These are phyloP conservation scores for Puccinia coronata DNA, from an alignment of 1,284 basidiomycete genomes.

Conservation along the genomic window DNA sequence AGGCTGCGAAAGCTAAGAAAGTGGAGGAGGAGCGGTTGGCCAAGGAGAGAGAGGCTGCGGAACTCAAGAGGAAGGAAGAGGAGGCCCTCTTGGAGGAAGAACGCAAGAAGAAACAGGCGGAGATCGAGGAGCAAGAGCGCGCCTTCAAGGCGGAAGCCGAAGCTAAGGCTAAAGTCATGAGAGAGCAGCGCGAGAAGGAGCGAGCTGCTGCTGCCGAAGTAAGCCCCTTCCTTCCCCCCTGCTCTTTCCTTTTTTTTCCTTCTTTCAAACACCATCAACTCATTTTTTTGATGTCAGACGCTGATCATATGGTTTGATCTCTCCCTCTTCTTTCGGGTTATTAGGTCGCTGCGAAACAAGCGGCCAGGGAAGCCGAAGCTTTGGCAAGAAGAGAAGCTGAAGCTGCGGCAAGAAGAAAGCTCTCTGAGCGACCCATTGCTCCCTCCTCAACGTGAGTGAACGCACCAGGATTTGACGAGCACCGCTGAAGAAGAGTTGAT, in stretches of 20 bases:
- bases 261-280: background rate
- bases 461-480: background rate
- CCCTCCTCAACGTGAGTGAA: constrained; percentile 23
- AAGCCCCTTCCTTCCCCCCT: no score
- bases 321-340: background rate
- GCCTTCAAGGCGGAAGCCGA: constrained; percentile 53
- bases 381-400: constrained; percentile 35
- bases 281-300: background rate
- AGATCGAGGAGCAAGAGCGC: constrained; percentile 54
- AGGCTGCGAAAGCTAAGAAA: constrained; percentile 51
- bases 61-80: constrained; percentile 54
- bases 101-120: constrained; percentile 54
- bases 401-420: constrained; percentile 27
- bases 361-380: constrained; percentile 34
- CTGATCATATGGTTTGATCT: background rate
- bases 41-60: constrained; percentile 54
- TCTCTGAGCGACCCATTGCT: constrained; percentile 1
- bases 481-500: background rate
- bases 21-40: constrained; percentile 51
- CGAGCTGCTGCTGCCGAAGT: constrained; percentile 57
- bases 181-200: constrained; percentile 57
- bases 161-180: constrained; percentile 54
- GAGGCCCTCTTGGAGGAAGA: constrained; percentile 52
- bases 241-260: background rate
- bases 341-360: constrained; percentile 42